Base-by-base conservation (phyloP, 2,329 filamentous ascomycete species). In the Pseudogymnoascus sp. region DNA sequence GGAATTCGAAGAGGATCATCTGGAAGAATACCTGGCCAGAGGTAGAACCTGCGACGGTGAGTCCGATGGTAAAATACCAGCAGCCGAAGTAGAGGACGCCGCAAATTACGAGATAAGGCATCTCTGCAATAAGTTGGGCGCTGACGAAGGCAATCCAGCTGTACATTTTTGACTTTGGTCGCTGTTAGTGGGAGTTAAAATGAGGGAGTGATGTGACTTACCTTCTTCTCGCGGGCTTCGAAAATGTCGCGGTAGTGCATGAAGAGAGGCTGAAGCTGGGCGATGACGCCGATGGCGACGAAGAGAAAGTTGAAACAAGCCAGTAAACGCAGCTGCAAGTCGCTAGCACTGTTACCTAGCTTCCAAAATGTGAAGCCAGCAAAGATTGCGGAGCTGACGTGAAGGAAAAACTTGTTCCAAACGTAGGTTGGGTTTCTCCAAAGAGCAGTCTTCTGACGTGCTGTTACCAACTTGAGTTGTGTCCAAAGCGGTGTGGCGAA, bases 401-500 rank as follows among this genome's bases (percentile, higher is more conserved):
- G 84, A 1, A 87, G 75, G 0, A 77, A 74, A 1, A 79, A 71
- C 59, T 80, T 79, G 69, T 80, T 79, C 72, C 77, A 77, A 64
- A 77, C 71, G 56, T 77, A 78, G 62, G 86, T 82, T 0, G 78
- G 79, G 71, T 89, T 89, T 64, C 88, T 81, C 75, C 78, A 90
- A 3, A 89, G 77, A 0, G 86, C 78, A 0, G 82, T 70, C 67
- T 85, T 86, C 74, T 81, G 83, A 28, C 90, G 88, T 3, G 82
- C 73, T 7, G 84, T 82, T 46, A 90, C 88, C 61, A 89, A 78
- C 66, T 79, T 83, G 43, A 87, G 75, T 72, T 93, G 90, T 37
- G 82, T 75, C 67, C 71, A 76, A 66, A 92, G 83, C 0, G 88
- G 81, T 4, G 85, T 86, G 0, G 90, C 90, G 66, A 92, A 93